Conservation (phyloP, 352 stramenopile species). For the Thalassiosira exigua region DNA sequence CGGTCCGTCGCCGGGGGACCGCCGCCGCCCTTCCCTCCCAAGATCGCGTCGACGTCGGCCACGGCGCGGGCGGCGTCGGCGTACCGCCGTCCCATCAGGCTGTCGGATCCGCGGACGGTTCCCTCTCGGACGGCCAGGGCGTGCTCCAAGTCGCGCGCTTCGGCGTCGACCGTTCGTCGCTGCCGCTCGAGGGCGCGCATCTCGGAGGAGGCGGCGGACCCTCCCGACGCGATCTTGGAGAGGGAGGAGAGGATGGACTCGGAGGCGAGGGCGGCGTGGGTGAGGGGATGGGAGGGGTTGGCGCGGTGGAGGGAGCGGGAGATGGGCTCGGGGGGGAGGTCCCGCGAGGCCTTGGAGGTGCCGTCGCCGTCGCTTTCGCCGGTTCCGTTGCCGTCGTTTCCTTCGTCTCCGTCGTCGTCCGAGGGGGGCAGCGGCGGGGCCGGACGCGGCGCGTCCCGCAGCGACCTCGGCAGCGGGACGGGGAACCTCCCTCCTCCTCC, state of each 20-base stretch:
- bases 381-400: background rate
- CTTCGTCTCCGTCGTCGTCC: background rate
- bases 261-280: conserved; percentile 55
- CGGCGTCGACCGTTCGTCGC: conserved; percentile 64
- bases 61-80: conserved; percentile 57
- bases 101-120: conserved; percentile 45
- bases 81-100: conserved; percentile 60
- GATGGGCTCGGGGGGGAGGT: conserved; percentile 9
- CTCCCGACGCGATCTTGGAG: conserved; percentile 80
- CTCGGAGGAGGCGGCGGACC: conserved; percentile 76
- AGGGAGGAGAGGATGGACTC: conserved; percentile 80
- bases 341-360: background rate
- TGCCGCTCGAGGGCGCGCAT: conserved; percentile 73
- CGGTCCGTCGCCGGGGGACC: background rate
- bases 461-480: conserved; percentile 30
- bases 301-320: background rate
- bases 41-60: conserved; percentile 33
- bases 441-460: conserved; percentile 32
- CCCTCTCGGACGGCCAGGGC: conserved; percentile 65
- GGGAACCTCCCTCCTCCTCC: background rate
- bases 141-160: conserved; percentile 63
- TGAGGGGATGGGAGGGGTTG: conserved; percentile 51
- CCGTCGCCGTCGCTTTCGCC: background rate
- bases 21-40: conserved; percentile 1
- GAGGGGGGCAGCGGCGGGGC: background rate